A percentile compares a stretch with the other conserved stretches of the same genome.
phyloP scores from a whole-genome alignment of 257 asterid species.

The Phtheirospermum japonicum region DNA sequence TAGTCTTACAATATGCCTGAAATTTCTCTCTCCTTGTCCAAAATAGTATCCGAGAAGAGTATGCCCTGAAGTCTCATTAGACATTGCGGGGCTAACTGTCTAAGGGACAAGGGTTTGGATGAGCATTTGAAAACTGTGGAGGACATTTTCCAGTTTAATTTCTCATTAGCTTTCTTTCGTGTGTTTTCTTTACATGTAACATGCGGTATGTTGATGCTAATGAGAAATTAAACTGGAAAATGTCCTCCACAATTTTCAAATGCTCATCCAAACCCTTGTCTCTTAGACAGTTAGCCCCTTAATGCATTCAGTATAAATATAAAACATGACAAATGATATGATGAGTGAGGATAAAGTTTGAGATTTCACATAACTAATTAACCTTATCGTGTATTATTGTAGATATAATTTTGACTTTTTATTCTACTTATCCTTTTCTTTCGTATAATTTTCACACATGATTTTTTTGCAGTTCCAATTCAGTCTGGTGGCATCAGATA shows the following conservation, averaged over 20 bases:
- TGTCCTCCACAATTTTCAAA: not conserved
- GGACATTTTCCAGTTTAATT: too few species aligned
- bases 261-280: not conserved
- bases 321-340: too few species aligned
- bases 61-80: too few species aligned
- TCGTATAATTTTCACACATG: not conserved
- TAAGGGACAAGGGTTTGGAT: not conserved
- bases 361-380: too few species aligned
- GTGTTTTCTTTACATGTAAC: not conserved
- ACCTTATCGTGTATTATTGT: too few species aligned
- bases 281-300: not conserved
- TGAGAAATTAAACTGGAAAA: too few species aligned
- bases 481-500: not conserved
- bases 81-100: not conserved
- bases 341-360: too few species aligned
- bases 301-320: too few species aligned
- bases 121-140: not conserved
- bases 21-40: too few species aligned
- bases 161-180: not conserved
- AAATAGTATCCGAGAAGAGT: too few species aligned
- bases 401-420: not conserved
- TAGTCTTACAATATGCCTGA: too few species aligned
- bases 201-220: too few species aligned
- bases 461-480: slow-evolving; percentile 2
- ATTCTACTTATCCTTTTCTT: not conserved